Conservation (phyloP, 2,329 filamentous ascomycete genomes). For the Trichoderma brevicompactum region DNA sequence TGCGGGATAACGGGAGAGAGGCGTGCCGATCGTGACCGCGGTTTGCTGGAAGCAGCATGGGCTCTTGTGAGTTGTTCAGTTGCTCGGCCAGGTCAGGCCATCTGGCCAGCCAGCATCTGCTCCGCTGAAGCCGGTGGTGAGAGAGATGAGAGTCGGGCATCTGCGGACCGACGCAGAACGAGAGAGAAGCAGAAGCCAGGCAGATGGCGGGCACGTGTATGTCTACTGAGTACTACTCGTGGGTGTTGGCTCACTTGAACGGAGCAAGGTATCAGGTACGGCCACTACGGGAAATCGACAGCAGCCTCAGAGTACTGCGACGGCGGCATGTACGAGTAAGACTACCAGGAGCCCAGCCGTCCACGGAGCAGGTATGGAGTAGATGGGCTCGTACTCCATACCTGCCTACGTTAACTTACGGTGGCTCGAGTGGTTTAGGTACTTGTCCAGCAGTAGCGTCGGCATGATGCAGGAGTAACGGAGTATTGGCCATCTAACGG, state of each 20-base stretch:
- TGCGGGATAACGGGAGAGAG: slow-evolving; percentile 10
- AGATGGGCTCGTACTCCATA: background rate
- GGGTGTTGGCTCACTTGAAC: background rate
- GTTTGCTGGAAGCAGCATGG: slow-evolving; percentile 18
- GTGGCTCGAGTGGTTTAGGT: slow-evolving; percentile 2
- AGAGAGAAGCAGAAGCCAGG: no score
- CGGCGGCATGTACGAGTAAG: background rate
- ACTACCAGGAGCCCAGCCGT: background rate
- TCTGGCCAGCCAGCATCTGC: background rate
- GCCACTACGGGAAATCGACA: background rate
- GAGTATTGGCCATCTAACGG: slow-evolving; percentile 1
- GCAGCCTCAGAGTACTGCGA: background rate
- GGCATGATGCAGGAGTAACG: slow-evolving; percentile 17
- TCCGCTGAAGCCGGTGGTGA: slow-evolving; percentile 21
- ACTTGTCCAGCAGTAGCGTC: slow-evolving; percentile 1
- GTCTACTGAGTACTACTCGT: no score
- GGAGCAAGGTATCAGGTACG: background rate
- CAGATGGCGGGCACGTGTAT: no score
- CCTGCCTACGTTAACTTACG: background rate
- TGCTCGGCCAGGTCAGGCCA: slow-evolving; percentile 19
- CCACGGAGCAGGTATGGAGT: background rate
- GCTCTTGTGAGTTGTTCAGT: slow-evolving; percentile 22
- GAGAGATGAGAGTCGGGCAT: slow-evolving; percentile 14
- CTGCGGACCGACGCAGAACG: background rate
- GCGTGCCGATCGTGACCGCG: slow-evolving; percentile 25